These are phyloP conservation scores for Ilex asprella DNA, from an alignment of 257 asterid genomes.

Conservation along the genomic window DNA sequence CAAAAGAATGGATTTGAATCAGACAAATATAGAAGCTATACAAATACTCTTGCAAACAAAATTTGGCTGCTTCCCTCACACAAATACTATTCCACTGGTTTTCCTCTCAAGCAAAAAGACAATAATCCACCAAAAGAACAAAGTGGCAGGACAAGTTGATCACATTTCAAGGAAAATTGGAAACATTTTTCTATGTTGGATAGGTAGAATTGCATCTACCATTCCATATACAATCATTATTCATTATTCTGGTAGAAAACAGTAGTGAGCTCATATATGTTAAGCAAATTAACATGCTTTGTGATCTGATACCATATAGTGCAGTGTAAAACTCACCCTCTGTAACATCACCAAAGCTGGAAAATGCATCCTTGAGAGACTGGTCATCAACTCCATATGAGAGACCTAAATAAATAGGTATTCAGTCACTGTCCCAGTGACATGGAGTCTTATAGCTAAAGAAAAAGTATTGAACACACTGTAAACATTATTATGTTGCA, in stretches of 20 bases:
- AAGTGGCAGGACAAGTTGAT: neutral
- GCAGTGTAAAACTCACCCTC: slow-evolving; percentile 26
- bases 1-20: too few species aligned
- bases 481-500: neutral
- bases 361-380: slow-evolving; percentile 58
- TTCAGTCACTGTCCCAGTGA: neutral
- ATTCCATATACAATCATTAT: neutral
- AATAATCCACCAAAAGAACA: neutral
- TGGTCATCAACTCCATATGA: slow-evolving; percentile 60
- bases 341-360: slow-evolving; percentile 52
- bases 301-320: neutral
- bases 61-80: too few species aligned
- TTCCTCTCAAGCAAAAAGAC: neutral
- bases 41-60: too few species aligned
- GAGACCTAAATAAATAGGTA: slow-evolving; percentile 41
- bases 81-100: too few species aligned
- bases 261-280: neutral
- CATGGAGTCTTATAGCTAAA: neutral
- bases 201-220: neutral
- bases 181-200: too few species aligned
- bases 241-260: neutral
- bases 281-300: neutral
- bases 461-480: neutral
- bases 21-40: too few species aligned
- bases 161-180: neutral